Conservation (phyloP, 2,329 filamentous ascomycete genomes). For the Hansfordia pulvinata region DNA sequence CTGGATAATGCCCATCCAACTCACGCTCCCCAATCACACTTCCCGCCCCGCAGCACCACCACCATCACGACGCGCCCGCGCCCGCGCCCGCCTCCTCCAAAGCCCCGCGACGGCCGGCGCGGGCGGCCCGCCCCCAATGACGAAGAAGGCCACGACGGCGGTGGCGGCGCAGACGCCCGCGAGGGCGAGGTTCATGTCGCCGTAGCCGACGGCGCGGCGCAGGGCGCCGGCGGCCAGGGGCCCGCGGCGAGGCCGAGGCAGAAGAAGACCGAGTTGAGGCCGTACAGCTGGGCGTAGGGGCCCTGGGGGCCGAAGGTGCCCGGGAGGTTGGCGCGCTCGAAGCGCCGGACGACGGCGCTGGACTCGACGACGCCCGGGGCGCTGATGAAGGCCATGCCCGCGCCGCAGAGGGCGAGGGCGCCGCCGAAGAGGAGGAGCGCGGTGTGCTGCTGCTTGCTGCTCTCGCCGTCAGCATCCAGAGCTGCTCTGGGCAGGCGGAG, state of each 20-base stretch:
- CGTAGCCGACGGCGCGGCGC: constrained; percentile 37
- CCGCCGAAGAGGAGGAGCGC: constrained; percentile 12
- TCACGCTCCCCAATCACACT: too few relatives aligned
- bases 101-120: too few relatives aligned
- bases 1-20: too few relatives aligned
- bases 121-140: too few relatives aligned
- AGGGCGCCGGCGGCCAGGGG: constrained; percentile 39
- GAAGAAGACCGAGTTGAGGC: constrained; percentile 50
- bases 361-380: constrained; percentile 43
- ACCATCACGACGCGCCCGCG: too few relatives aligned
- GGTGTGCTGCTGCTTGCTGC: constrained; percentile 7
- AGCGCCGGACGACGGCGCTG: constrained; percentile 38
- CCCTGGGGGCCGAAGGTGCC: constrained; percentile 39
- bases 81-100: too few relatives aligned
- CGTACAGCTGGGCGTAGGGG: constrained; percentile 53
- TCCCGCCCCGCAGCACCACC: too few relatives aligned
- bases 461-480: constrained; percentile 11
- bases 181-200: constrained; percentile 40
- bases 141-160: too few relatives aligned
- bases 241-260: constrained; percentile 45
- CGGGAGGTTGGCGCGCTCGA: constrained; percentile 38
- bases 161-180: too few relatives aligned
- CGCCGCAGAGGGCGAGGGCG: constrained; percentile 26
- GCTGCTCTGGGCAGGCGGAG: constrained; percentile 38
- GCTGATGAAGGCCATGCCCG: constrained; percentile 38